phyloP scores from a whole-genome alignment of 2,329 filamentous ascomycete species.

The Sphaerostilbella broomeana region DNA sequence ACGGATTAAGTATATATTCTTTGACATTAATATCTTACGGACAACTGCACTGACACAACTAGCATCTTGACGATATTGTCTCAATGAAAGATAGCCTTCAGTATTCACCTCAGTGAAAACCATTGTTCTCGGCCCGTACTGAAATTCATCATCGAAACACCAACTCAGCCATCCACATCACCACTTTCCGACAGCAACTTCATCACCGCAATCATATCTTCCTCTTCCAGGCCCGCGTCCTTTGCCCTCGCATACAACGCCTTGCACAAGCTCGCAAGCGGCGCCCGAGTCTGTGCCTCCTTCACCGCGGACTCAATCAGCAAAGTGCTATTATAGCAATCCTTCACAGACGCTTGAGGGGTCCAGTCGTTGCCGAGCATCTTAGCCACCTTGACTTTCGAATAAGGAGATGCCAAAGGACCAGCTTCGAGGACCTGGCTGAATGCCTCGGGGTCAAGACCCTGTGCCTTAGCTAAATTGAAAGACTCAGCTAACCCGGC shows the following conservation, averaged over 20 bases:
- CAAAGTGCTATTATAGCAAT: constrained; percentile 26
- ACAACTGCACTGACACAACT: no score
- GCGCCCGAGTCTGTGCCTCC: constrained; percentile 15
- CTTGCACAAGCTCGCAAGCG: constrained; percentile 19
- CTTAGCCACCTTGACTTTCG: constrained; percentile 25
- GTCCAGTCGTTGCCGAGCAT: constrained; percentile 24
- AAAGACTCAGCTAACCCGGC: constrained; percentile 28
- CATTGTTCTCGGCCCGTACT: no score
- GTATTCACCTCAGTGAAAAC: no score
- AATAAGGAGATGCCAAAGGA: constrained; percentile 26
- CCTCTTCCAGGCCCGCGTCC: constrained; percentile 17
- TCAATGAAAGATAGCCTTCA: no score
- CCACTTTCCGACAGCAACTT: constrained; percentile 18
- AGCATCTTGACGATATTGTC: no score
- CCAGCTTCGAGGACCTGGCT: constrained; percentile 24
- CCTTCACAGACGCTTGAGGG: constrained; percentile 23
- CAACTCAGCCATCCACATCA: constrained; percentile 16
- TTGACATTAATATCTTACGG: no score
- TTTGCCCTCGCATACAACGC: constrained; percentile 21
- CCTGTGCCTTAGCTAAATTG: constrained; percentile 26
- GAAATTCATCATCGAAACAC: neutral
- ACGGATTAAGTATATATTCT: no score
- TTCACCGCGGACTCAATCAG: constrained; percentile 21
- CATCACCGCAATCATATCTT: constrained; percentile 25
- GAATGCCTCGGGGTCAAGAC: constrained; percentile 25